Base-by-base conservation (phyloP, 2,329 filamentous ascomycete genomes). In the Cordyceps tenuipes region DNA sequence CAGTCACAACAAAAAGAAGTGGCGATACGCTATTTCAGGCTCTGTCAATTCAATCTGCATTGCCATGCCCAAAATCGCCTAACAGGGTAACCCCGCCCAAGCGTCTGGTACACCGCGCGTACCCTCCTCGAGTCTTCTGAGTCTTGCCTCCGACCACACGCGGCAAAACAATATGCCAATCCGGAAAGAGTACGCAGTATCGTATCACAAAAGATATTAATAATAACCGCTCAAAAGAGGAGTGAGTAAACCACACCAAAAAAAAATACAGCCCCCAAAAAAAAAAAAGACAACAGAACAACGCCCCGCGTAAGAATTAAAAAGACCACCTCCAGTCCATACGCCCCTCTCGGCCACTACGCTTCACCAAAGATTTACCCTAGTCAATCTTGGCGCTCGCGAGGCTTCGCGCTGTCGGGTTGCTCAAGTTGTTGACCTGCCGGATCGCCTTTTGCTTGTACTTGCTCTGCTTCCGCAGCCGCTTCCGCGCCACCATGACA, bases 401-500 rank as follows among this genome's bases (percentile, higher is more conserved):
- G 48, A 93, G 77, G 67, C 82, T 84, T 63, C 81, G 81, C 55
- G 85, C 82, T 57, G 79, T 81, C 12, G 89, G 87, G 62, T 87
- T 88, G 64, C 81, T 83, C 59, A 96, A 79, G 66, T 95, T 93
- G 73, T 96, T 96, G 63, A 90, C 86, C 64, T 94, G 83, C 62
- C 85, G 85, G 62, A 90, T 77, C 48, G 85, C 83, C 57, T 67
- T 69, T 62, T 84, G 83, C 73, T 88, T 89, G 71, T 88, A 89
- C 71, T 93, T 92, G 71, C 84, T 87, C 75, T 95, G 89, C 73
- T 96, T 96, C 53, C 89, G 82, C 48, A 97, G 79, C 61, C 90
- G 88, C 78, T 96, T 97, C 62, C 94, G 82, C 8, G 94, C 94
- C 41, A 97, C 94, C 94, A 99, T 99, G 62, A 99, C 94, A 0